phyloP scores from a whole-genome alignment of 1,139 yeast genomes.

The Yamadazyma trypodendri region DNA sequence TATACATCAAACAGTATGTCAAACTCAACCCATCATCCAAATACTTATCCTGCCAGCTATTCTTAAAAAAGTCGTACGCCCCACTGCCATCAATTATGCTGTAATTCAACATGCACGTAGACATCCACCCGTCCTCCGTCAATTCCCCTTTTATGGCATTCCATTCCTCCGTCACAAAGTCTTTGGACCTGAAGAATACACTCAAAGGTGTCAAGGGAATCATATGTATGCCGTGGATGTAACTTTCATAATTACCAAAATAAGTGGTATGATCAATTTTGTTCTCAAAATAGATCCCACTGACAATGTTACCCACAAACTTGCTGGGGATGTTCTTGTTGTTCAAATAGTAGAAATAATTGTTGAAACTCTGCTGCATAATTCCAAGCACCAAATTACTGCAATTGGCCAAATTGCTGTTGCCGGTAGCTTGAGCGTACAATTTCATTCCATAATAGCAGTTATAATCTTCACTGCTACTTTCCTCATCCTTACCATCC shows the following conservation, averaged over 20 bases:
- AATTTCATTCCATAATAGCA: constrained; percentile 71
- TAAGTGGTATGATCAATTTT: constrained; percentile 86
- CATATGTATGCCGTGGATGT: constrained; percentile 94
- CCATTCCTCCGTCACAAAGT: constrained; percentile 83
- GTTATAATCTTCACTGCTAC: constrained; percentile 72
- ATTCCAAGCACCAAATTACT: constrained; percentile 66
- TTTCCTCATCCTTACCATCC: constrained; percentile 75
- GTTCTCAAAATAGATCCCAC: constrained; percentile 75
- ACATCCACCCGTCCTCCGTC: constrained; percentile 21
- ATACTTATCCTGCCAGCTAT: constrained; percentile 9
- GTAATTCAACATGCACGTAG: constrained; percentile 22
- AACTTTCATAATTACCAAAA: constrained; percentile 69
- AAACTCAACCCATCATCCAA: constrained; percentile 23
- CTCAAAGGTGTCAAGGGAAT: constrained; percentile 87
- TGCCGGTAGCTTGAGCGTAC: constrained; percentile 67
- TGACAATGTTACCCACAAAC: constrained; percentile 56
- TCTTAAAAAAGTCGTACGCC: constrained; percentile 19
- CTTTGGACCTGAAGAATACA: constrained; percentile 65
- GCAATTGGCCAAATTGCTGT: constrained; percentile 60
- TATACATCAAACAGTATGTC: constrained; percentile 26
- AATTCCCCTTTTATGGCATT: constrained; percentile 28
- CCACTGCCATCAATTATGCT: constrained; percentile 21
- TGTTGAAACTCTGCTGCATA: constrained; percentile 52
- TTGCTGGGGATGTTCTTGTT: constrained; percentile 55
- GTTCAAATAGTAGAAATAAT: constrained; percentile 52